Percentiles rank a stretch among this genome's conserved stretches.
Conservation (phyloP, 176 grass and related monocot genomes). For the Triticum dicoccoides region DNA sequence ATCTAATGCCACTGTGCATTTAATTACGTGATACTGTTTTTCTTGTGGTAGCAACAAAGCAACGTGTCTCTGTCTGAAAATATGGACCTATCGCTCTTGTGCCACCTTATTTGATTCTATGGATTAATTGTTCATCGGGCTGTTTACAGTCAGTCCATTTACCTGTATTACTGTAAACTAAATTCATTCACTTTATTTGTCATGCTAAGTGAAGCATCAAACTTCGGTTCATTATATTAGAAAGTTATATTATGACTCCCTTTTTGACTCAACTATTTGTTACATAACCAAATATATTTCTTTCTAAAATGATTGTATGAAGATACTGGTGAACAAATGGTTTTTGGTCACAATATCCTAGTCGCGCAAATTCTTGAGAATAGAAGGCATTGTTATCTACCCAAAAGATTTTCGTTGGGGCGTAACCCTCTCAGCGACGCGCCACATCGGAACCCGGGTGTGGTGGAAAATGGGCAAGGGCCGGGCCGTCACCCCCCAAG, state of each 20-base stretch:
- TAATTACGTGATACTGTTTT: not conserved
- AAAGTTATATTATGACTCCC: not conserved
- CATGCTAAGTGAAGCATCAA: conserved; percentile 1
- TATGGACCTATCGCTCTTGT: not conserved
- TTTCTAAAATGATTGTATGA: conserved; percentile 16
- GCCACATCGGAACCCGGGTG: too few species aligned
- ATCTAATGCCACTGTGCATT: not conserved
- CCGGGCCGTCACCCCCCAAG: too few species aligned
- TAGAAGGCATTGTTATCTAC: not conserved
- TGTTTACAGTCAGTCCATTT: conserved; percentile 9
- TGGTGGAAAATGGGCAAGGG: too few species aligned
- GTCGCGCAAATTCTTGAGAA: not conserved
- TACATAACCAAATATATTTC: not conserved
- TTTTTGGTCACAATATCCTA: conserved; percentile 8
- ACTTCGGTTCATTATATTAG: not conserved
- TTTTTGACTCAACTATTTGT: conserved; percentile 11
- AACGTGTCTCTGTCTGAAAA: conserved; percentile 10
- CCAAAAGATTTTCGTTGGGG: too few species aligned
- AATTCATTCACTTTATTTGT: conserved; percentile 4
- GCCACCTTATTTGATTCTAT: not conserved
- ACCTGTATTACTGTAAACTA: not conserved
- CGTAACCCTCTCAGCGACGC: too few species aligned
- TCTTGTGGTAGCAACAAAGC: not conserved
- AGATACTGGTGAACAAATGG: not conserved
- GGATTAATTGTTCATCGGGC: not conserved